Percentiles rank a stretch among this genome's conserved stretches.
Conservation (phyloP, 2,329 filamentous ascomycete species). For the Claviceps sp. region DNA sequence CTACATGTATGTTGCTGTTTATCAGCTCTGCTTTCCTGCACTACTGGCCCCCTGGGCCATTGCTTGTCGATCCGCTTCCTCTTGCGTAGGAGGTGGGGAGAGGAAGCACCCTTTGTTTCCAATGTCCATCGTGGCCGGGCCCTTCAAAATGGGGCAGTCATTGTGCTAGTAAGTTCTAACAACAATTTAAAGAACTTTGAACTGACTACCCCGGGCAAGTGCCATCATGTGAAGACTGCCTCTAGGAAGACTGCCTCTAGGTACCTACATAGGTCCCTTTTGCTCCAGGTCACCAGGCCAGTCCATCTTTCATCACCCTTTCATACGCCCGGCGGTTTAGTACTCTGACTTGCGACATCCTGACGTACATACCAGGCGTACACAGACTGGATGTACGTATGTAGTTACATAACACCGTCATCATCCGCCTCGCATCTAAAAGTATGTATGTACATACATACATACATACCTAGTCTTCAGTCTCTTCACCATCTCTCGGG, state of each 20-base stretch:
- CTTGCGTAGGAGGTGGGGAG: neutral
- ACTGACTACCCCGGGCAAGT: neutral
- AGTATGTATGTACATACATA: neutral
- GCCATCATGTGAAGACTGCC: conserved; percentile 1
- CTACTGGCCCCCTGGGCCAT: neutral
- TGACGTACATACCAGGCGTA: conserved; percentile 1
- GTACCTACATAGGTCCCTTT: neutral
- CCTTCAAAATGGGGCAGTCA: neutral
- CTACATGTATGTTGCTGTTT: neutral
- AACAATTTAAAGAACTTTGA: neutral
- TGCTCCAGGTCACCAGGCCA: conserved; percentile 2
- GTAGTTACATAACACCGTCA: neutral
- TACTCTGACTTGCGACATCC: neutral
- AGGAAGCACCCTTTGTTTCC: neutral
- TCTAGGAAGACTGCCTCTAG: neutral
- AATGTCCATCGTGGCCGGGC: neutral
- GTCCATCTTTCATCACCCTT: neutral
- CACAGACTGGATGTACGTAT: neutral
- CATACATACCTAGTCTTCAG: too few relatives aligned
- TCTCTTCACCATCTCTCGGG: neutral
- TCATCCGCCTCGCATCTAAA: too few relatives aligned
- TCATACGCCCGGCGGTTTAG: neutral
- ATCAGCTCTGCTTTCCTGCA: neutral
- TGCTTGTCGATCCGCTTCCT: neutral
- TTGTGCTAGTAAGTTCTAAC: neutral